Base-by-base conservation (phyloP, 2,329 filamentous ascomycete genomes). In the Xylaria sp. region DNA sequence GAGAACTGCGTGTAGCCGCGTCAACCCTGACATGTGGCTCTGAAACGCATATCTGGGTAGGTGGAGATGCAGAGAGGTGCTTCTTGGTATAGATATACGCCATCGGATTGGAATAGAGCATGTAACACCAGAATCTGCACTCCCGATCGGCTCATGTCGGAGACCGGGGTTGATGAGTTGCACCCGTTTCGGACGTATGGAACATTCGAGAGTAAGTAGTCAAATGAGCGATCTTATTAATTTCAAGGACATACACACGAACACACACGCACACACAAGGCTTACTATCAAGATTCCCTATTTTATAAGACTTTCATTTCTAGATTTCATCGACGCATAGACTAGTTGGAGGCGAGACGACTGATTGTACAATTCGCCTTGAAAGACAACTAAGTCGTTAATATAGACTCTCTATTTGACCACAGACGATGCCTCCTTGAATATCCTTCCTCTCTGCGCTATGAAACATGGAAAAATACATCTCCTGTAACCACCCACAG, bases 1-100 rank as follows among this genome's bases (percentile, higher is more conserved):
- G 49, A 26, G 40, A 7, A 31, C 51, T 68, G 66, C 62, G 51
- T 48, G 53, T 38, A 56, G 54, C 65, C 56, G 65, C 28, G 36
- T n/a, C 15, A 23, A 63, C 38, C 53, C 46, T 40, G 38, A 49
- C 38, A 38, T 36, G 46, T 31, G 38, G 53, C 20, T 6, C 23
- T 15, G 31, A 20, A 13, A 6, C n/a, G 31, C 6, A 13, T 38
- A 42, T 36, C 33, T 46, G 36, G 23, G 51, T 49, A 13, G n/a
- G 36, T 53, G 33, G 9, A 65, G 31, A 23, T 56, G n/a, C 7
- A 33, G 31, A 54, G 36, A 38, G 36, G 36, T 38, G 26, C 17
- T 33, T 11, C 36, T 15, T 15, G 49, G n/a, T 53, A n/a, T 23
- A 38, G 15, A 36, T 36, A 49, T 53, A 23, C 20, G 28, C 49